These are phyloP conservation scores for Agrocybe chaxingu DNA, from an alignment of 768 basidiomycete species.

Conservation along the genomic window DNA sequence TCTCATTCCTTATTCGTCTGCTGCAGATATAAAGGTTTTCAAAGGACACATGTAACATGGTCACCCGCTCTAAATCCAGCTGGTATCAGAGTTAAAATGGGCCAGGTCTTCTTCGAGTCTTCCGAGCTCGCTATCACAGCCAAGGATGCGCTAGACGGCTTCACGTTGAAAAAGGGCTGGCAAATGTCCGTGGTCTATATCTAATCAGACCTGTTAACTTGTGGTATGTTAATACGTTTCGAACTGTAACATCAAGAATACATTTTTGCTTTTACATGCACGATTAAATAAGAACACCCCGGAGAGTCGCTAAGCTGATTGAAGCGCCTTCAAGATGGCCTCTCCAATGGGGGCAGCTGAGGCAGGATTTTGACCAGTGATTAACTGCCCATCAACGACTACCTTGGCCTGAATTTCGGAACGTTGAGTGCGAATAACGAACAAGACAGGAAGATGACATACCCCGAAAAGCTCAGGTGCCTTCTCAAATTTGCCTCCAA, in stretches of 20 bases:
- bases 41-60: conserved; percentile 63
- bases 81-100: conserved; percentile 72
- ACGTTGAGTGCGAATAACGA: not conserved
- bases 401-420: conserved; percentile 38
- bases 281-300: not conserved
- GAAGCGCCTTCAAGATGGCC: conserved; percentile 51
- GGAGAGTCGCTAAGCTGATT: not conserved
- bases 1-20: conserved; percentile 1
- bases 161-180: conserved; percentile 84
- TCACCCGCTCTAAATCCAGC: conserved; percentile 66
- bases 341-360: conserved; percentile 56
- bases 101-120: conserved; percentile 76
- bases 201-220: conserved; percentile 14
- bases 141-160: conserved; percentile 81
- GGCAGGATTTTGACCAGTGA: conserved; percentile 70
- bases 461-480: conserved; percentile 55
- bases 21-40: conserved; percentile 80
- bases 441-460: conserved; percentile 22
- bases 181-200: conserved; percentile 78
- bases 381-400: conserved; percentile 53
- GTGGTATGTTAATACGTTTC: conserved; percentile 16
- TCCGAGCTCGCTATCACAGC: conserved; percentile 73
- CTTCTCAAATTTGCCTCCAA: conserved; percentile 69
- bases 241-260: conserved; percentile 16
- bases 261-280: conserved; percentile 5